Base-by-base conservation (phyloP, 148 eudicot genomes). In the Cornus suecica region DNA sequence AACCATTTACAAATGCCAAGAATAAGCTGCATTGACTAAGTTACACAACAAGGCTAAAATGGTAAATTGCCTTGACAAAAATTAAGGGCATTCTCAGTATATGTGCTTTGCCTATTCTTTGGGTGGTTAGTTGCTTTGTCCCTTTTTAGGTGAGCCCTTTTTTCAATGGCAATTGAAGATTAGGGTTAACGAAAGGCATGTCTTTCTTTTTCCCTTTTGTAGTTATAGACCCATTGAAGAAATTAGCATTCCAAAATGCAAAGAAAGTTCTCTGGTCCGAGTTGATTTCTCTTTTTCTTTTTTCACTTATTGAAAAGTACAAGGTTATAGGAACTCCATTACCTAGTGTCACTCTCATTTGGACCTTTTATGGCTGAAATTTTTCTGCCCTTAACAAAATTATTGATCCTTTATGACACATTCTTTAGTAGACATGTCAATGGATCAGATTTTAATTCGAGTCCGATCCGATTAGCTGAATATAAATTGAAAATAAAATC, bases 141-240 rank as follows among this genome's bases (percentile, higher is more conserved):
- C 24, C 62, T 58, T 29, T 65, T 52, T 37, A 23, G 26, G 26
- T 65, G 25, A 1, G n/a, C 14, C n/a, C 5, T 26, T 45, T 65
- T 1, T 18, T 37, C 23, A 37, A 37, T 37, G 34, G 58, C 66
- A 51, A 66, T 16, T 22, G 41, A 30, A 75, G 61, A 51, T n/a
- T 61, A 29, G 4, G 48, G 29, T 30, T 14, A 4, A 8, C 45
- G 70, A 66, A 66, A 66, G 62, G 63, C 45, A 66, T 66, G 51
- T 30, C 26, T 29, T 75, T 66, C 26, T 22, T 48, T 41, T 75
- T 66, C 45, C 48, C 71, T 70, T 51, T n/a, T 75, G 62, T n/a
- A 60, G 28, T 66, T 30, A 24, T 29, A 18, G n/a, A 22, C 64
- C 63, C 10, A 23, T 75, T 15, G 64, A 48, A 51, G 41, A 24